Base-by-base conservation (phyloP, 2,329 filamentous ascomycete species). In the Albifimbria verrucaria region DNA sequence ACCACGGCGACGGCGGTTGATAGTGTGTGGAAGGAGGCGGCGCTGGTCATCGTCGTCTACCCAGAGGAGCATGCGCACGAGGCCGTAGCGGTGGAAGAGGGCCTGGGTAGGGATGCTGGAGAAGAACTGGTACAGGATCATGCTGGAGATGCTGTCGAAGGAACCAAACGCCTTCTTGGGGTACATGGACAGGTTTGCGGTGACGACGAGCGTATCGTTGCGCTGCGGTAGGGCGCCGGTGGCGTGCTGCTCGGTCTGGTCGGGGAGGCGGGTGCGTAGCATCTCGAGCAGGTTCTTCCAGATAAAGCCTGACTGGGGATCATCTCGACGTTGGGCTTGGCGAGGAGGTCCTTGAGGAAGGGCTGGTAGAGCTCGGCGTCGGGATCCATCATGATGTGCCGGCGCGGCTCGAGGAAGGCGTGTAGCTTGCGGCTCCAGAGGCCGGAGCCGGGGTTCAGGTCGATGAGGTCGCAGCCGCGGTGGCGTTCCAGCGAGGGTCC, bases 351-450 rank as follows among this genome's bases (percentile, higher is more conserved):
- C 18, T 79, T 62, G 22, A 96, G 81, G 55, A 87, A 83, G 0
- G 81, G 74, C 1, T 71, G 57, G 66, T 89, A 93, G 3, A 79
- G 62, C 0, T 76, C 70, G 2, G 71, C 68, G 28, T 89, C 81
- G 3, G 86, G 85, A 64, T 97, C 92, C 70, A 97, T 78, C 42
- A 99, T 77, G 44, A 97, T 74, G 73, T 99, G 94, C 5, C 83
- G 86, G 53, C 91, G 85, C 4, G 93, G 93, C 62, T 90, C 74
- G 7, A 99, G 76, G 45, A 81, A 73, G 0, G 90, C 78, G 65
- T 96, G 85, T 1, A 97, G 75, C 62, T 87, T 89, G 24, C 77
- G 76, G 28, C 92, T 96, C 83, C 88, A 94, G 2, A 96, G 51
- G 9, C 92, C 90, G 1, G 75, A 74, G 15, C 92, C 92, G 0